phyloP scores from a whole-genome alignment of 2,329 filamentous ascomycete species.

The Fusarium keratoplasticum region DNA sequence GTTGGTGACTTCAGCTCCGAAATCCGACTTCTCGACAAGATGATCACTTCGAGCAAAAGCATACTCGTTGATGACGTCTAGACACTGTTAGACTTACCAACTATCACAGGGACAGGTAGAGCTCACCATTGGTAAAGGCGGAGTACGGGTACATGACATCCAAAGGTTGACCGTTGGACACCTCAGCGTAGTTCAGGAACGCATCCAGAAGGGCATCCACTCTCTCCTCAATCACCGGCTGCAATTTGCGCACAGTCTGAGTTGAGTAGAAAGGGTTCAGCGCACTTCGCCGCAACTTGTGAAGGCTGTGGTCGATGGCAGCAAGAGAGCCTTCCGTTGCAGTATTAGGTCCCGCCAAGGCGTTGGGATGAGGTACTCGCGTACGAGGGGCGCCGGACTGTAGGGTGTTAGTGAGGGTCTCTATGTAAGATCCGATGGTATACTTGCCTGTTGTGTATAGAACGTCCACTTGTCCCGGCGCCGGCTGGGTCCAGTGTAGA shows the following conservation, averaged over 20 bases:
- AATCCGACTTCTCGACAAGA: slow-evolving; percentile 49
- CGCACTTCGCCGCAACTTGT: slow-evolving; percentile 49
- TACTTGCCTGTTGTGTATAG: slow-evolving; percentile 50
- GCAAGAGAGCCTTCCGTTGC: slow-evolving; percentile 49
- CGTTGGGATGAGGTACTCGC: slow-evolving; percentile 28
- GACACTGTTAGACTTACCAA: not conserved
- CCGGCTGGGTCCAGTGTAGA: slow-evolving; percentile 49
- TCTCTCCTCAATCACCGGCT: slow-evolving; percentile 52
- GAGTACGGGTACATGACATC: slow-evolving; percentile 53
- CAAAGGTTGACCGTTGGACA: slow-evolving; percentile 43
- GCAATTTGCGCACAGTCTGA: slow-evolving; percentile 52
- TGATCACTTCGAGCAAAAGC: slow-evolving; percentile 52
- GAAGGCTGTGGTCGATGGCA: slow-evolving; percentile 50
- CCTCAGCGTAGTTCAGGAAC: slow-evolving; percentile 45
- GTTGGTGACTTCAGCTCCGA: slow-evolving; percentile 51
- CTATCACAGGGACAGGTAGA: not conserved
- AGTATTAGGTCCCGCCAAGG: slow-evolving; percentile 27
- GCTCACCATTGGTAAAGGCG: slow-evolving; percentile 52
- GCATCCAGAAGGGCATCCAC: slow-evolving; percentile 49
- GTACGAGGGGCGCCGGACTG: slow-evolving; percentile 51
- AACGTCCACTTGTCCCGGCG: slow-evolving; percentile 51
- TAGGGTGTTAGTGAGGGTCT: slow-evolving; percentile 20
- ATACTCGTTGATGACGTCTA: slow-evolving; percentile 56
- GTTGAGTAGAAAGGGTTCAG: slow-evolving; percentile 53
- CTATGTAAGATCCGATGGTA: not conserved